Conservation (phyloP, 2,329 filamentous ascomycete genomes). For the Epicoccum sorghinum region DNA sequence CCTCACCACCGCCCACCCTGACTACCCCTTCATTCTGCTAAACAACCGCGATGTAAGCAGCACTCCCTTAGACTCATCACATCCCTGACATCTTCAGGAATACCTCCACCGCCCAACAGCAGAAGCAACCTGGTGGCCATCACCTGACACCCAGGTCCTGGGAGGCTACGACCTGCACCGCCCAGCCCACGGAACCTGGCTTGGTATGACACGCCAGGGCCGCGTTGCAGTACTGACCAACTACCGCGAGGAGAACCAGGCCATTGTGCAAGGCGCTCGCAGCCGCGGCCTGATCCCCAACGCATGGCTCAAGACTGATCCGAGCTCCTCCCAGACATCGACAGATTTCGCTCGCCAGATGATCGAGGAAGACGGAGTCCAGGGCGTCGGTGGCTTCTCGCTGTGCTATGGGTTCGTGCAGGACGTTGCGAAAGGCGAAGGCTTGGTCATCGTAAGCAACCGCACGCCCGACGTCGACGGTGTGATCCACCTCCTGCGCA, state of each 20-base stretch:
- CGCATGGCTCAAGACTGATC: constrained; percentile 59
- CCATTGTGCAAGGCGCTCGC: constrained; percentile 52
- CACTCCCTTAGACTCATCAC: not conserved
- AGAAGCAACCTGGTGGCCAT: constrained; percentile 64
- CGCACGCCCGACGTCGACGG: constrained; percentile 60
- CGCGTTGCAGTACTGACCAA: constrained; percentile 69
- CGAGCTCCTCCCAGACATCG: constrained; percentile 47
- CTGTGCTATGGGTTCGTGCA: constrained; percentile 64
- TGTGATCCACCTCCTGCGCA: constrained; percentile 58
- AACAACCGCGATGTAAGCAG: constrained; percentile 56
- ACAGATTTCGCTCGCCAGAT: constrained; percentile 61
- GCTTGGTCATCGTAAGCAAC: constrained; percentile 67
- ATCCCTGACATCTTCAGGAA: constrained; percentile 53
- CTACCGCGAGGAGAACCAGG: constrained; percentile 61
- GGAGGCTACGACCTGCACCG: constrained; percentile 68
- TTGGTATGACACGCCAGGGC: constrained; percentile 66
- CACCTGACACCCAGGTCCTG: constrained; percentile 61
- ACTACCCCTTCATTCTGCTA: constrained; percentile 58
- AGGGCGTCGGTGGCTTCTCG: constrained; percentile 68
- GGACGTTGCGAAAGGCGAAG: constrained; percentile 46
- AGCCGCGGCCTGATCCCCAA: constrained; percentile 67
- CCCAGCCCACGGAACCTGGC: constrained; percentile 66
- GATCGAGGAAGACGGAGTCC: constrained; percentile 60
- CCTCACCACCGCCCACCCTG: constrained; percentile 55
- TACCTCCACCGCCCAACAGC: constrained; percentile 67